A percentile compares a stretch with the other conserved stretches of the same genome.
These are phyloP conservation scores for Globisporangium nagaii DNA, from an alignment of 352 stramenopile genomes.

Conservation along the genomic window DNA sequence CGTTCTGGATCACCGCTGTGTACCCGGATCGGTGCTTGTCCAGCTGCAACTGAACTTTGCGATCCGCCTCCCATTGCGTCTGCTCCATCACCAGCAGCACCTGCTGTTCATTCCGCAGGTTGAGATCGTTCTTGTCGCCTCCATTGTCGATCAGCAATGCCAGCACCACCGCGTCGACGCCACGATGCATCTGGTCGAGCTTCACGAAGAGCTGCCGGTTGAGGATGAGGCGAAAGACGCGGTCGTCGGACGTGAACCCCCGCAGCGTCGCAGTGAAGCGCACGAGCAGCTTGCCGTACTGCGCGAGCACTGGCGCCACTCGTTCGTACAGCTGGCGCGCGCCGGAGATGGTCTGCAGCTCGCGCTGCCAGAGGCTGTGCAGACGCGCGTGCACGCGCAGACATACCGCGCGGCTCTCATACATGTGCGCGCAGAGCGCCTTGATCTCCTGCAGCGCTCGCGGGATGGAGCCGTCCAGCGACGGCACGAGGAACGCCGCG, in stretches of 20 bases:
- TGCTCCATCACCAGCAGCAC: neutral
- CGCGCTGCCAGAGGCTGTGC: neutral
- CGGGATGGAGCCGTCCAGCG: neutral
- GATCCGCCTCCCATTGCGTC: slow-evolving; percentile 1
- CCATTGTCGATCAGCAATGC: neutral
- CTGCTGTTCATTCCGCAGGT: too few species aligned
- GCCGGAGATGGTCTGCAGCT: neutral
- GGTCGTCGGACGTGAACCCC: neutral
- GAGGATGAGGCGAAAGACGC: slow-evolving; percentile 2
- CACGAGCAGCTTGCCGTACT: neutral
- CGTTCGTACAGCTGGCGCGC: neutral
- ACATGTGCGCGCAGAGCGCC: neutral
- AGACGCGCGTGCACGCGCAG: slow-evolving; percentile 1
- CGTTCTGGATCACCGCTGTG: neutral
- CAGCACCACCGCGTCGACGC: neutral
- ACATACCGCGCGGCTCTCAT: neutral
- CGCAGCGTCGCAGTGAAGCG: neutral
- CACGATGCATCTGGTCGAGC: neutral
- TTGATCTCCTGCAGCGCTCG: neutral
- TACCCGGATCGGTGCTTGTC: slow-evolving; percentile 5
- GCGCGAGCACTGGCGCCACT: neutral
- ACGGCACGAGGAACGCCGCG: slow-evolving; percentile 2
- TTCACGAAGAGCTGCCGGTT: slow-evolving; percentile 7
- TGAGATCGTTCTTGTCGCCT: neutral
- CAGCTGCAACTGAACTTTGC: neutral